Percentiles rank a stretch among this genome's conserved stretches.
Evolutionary conservation across 805 yeast genomes (phyloP).

Genomic region (Teunomyces lycoperdinae): DNA sequence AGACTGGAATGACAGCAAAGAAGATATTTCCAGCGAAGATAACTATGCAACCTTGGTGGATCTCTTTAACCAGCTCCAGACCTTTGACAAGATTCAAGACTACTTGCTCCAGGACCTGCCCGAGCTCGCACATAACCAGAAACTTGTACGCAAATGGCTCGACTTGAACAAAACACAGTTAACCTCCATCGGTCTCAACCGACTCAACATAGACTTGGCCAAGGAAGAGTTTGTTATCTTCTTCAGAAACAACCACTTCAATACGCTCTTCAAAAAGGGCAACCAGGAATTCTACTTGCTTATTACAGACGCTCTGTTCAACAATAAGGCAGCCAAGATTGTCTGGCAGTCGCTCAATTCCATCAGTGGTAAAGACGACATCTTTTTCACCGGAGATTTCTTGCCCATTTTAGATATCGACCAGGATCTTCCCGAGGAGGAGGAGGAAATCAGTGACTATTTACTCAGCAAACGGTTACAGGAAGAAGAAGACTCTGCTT

Average conservation of each 20-base stretch:
- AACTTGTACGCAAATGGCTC: slow-evolving; percentile 37
- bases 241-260: slow-evolving; percentile 88
- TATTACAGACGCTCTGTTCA: slow-evolving; percentile 73
- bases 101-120: slow-evolving; percentile 34
- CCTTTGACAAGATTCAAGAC: slow-evolving; percentile 58
- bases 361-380: slow-evolving; percentile 66
- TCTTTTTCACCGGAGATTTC: slow-evolving; percentile 66
- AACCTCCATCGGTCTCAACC: slow-evolving; percentile 61
- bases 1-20: slow-evolving; percentile 10
- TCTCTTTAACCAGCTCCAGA: slow-evolving; percentile 22
- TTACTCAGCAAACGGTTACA: slow-evolving; percentile 48
- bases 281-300: slow-evolving; percentile 54
- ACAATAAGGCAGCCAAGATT: slow-evolving; percentile 33
- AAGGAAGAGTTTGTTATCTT: slow-evolving; percentile 63
- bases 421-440: slow-evolving; percentile 5
- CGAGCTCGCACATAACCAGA: slow-evolving; percentile 10
- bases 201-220: slow-evolving; percentile 42
- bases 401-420: slow-evolving; percentile 39
- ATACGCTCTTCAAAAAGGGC: slow-evolving; percentile 58
- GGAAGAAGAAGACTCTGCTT: slow-evolving; percentile 53
- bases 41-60: slow-evolving; percentile 15
- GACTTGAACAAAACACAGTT: slow-evolving; percentile 70
- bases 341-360: slow-evolving; percentile 82
- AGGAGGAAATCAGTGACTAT: slow-evolving; percentile 17
- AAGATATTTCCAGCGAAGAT: slow-evolving; percentile 7